phyloP scores from a whole-genome alignment of 768 basidiomycete species.

The Lentinula detonsa region DNA sequence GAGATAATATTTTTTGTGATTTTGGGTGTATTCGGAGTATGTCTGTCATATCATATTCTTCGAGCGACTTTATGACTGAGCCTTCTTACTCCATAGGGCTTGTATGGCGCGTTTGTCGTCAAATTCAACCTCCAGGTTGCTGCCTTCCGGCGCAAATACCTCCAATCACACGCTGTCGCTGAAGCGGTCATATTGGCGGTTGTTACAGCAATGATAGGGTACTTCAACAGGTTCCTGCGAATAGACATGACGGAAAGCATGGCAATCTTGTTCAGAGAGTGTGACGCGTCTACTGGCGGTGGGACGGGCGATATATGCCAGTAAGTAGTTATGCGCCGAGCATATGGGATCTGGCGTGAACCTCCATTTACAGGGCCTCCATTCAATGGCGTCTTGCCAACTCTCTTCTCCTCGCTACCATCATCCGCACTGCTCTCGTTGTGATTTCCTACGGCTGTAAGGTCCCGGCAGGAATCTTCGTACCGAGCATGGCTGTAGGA shows the following conservation, averaged over 20 bases:
- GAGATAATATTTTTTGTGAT: slow-evolving; percentile 96
- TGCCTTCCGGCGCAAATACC: slow-evolving; percentile 88
- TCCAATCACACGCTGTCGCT: slow-evolving; percentile 75
- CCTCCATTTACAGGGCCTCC: slow-evolving; percentile 49
- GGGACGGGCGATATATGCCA: slow-evolving; percentile 94
- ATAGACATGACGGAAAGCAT: slow-evolving; percentile 98
- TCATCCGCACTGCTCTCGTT: slow-evolving; percentile 82
- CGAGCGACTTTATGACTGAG: neutral
- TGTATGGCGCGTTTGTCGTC: slow-evolving; percentile 95
- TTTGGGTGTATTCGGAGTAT: slow-evolving; percentile 91
- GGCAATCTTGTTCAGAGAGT: slow-evolving; percentile 92
- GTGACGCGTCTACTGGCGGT: slow-evolving; percentile 49
- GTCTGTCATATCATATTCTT: slow-evolving; percentile 3
- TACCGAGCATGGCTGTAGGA: slow-evolving; percentile 98
- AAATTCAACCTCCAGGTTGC: slow-evolving; percentile 96
- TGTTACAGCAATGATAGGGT: slow-evolving; percentile 87
- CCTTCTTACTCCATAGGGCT: slow-evolving; percentile 48
- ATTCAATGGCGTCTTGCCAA: slow-evolving; percentile 95
- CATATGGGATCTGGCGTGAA: neutral
- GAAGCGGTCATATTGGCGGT: slow-evolving; percentile 87
- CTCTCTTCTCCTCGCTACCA: slow-evolving; percentile 85
- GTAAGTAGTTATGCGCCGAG: slow-evolving; percentile 43
- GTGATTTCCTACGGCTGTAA: slow-evolving; percentile 93
- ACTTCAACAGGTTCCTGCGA: slow-evolving; percentile 89
- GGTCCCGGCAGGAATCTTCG: slow-evolving; percentile 97